A percentile compares a stretch with the other conserved stretches of the same genome.
phyloP scores from a whole-genome alignment of 805 yeast species.

The Teunomyces gatunensis region DNA sequence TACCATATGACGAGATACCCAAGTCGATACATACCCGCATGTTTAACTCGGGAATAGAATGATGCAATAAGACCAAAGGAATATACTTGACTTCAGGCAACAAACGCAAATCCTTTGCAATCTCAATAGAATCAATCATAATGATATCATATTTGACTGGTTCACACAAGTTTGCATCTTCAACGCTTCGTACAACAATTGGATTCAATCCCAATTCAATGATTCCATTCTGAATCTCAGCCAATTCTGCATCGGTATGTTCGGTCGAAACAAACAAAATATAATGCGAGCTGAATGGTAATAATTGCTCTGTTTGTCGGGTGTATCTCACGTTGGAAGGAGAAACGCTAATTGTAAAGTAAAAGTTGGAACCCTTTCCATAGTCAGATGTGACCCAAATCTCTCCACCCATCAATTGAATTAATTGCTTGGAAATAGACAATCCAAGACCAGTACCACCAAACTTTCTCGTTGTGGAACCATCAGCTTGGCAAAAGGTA shows the following conservation, averaged over 20 bases:
- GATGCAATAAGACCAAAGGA: slow-evolving; percentile 77
- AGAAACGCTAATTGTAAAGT: slow-evolving; percentile 76
- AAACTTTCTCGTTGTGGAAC: slow-evolving; percentile 86
- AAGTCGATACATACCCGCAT: slow-evolving; percentile 80
- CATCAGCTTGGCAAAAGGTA: slow-evolving; percentile 91
- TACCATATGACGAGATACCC: slow-evolving; percentile 86
- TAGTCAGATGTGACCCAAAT: slow-evolving; percentile 85
- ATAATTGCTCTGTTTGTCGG: slow-evolving; percentile 63
- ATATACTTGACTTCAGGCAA: slow-evolving; percentile 79
- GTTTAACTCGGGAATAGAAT: slow-evolving; percentile 70
- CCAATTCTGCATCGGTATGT: slow-evolving; percentile 50
- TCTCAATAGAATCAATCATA: slow-evolving; percentile 75
- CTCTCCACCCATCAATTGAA: slow-evolving; percentile 90
- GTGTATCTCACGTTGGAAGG: slow-evolving; percentile 63
- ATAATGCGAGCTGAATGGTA: slow-evolving; percentile 70
- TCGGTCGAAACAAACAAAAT: slow-evolving; percentile 69
- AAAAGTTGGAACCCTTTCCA: slow-evolving; percentile 80
- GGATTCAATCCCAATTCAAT: slow-evolving; percentile 60
- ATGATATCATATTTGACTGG: slow-evolving; percentile 74
- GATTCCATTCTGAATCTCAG: slow-evolving; percentile 52
- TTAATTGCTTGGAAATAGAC: slow-evolving; percentile 82
- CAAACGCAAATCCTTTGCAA: slow-evolving; percentile 65
- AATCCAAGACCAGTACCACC: slow-evolving; percentile 93
- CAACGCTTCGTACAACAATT: slow-evolving; percentile 52
- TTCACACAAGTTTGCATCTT: slow-evolving; percentile 54